A percentile compares a stretch with the other conserved stretches of the same genome.
These are phyloP conservation scores for Aechmea fasciata DNA, from an alignment of 176 grass and related monocot genomes.

Conservation along the genomic window DNA sequence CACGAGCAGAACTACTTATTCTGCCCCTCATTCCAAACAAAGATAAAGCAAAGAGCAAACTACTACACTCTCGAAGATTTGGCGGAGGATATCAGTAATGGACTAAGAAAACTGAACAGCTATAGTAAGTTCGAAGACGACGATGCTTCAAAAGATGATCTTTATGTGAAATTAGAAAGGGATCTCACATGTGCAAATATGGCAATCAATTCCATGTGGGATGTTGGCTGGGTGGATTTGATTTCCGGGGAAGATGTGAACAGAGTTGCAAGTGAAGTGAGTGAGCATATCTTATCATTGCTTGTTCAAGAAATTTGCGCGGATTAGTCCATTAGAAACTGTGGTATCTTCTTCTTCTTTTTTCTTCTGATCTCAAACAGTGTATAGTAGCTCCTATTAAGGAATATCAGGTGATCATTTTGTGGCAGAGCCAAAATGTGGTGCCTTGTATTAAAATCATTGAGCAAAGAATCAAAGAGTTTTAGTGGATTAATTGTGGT, in stretches of 20 bases:
- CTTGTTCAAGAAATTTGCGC: constrained; percentile 50
- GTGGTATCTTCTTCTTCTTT: not conserved
- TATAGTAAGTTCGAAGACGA: constrained; percentile 12
- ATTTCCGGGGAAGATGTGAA: constrained; percentile 54
- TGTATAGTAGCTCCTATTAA: not conserved
- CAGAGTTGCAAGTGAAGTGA: constrained; percentile 27
- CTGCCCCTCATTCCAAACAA: constrained; percentile 12
- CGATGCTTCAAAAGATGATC: constrained; percentile 23
- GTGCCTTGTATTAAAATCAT: too few relatives aligned
- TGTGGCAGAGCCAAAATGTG: not conserved
- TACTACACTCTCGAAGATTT: constrained; percentile 45
- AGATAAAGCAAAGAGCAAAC: constrained; percentile 7
- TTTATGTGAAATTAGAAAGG: constrained; percentile 59
- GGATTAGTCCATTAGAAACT: constrained; percentile 20
- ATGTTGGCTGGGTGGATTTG: constrained; percentile 58
- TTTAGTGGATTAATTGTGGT: not conserved
- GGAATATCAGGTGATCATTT: not conserved
- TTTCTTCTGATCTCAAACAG: too few relatives aligned
- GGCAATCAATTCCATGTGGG: constrained; percentile 43
- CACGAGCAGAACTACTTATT: constrained; percentile 16
- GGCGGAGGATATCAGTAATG: constrained; percentile 24
- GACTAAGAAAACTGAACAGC: constrained; percentile 28
- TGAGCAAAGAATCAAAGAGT: too few relatives aligned
- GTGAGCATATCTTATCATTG: constrained; percentile 30
- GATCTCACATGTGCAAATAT: constrained; percentile 39